Conservation (phyloP, 1,284 basidiomycete species). For the Waitea zeae region DNA sequence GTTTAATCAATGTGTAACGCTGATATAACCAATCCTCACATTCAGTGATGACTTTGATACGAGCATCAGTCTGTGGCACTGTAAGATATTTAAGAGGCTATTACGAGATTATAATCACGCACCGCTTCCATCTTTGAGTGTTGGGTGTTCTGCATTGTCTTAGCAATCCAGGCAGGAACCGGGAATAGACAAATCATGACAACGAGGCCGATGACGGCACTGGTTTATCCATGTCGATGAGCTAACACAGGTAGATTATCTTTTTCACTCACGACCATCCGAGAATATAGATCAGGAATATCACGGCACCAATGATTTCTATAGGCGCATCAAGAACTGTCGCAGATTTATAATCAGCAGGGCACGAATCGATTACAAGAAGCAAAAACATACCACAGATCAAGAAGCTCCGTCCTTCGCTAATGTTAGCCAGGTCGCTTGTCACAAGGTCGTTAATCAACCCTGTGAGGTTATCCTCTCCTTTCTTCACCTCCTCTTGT, state of each 20-base stretch:
- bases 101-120: neutral
- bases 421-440: neutral
- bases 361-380: neutral
- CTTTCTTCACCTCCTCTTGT: neutral
- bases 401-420: neutral
- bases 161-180: neutral
- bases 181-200: neutral
- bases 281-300: slow-evolving; percentile 2
- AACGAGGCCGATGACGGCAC: neutral
- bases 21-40: no score
- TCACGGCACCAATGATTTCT: neutral
- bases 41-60: neutral
- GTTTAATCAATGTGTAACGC: no score
- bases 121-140: neutral
- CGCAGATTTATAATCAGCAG: neutral
- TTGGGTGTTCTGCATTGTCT: neutral
- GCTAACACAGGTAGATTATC: neutral
- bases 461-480: neutral
- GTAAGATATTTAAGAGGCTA: neutral
- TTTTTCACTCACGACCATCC: neutral
- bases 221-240: neutral
- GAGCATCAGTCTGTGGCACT: neutral
- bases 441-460: neutral
- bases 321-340: neutral
- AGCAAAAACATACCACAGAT: neutral